Percentiles rank a stretch among this genome's conserved stretches.
phyloP scores from a whole-genome alignment of 2,329 filamentous ascomycete species.

The Daldinia sp. region DNA sequence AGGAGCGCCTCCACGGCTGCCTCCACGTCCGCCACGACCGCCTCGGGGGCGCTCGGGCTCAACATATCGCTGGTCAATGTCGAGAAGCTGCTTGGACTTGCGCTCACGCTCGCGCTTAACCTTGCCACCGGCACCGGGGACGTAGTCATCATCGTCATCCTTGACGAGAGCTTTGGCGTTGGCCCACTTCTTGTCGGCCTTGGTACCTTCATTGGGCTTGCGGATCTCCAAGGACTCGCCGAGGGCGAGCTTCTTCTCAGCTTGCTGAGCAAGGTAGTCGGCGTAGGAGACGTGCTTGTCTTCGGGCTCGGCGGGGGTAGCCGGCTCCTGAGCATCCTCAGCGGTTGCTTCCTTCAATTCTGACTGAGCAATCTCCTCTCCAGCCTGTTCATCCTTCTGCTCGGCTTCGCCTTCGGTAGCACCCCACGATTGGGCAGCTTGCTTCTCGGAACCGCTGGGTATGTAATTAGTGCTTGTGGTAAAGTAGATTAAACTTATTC shows the following conservation, averaged over 20 bases:
- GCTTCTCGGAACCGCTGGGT: conserved; percentile 82
- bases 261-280: conserved; percentile 82
- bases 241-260: conserved; percentile 81
- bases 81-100: conserved; percentile 90
- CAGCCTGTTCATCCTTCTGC: conserved; percentile 91
- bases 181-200: conserved; percentile 92
- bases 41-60: conserved; percentile 73
- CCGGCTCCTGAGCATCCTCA: conserved; percentile 60
- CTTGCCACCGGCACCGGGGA: conserved; percentile 81
- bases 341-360: conserved; percentile 79
- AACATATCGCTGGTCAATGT: conserved; percentile 87
- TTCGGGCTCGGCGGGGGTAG: conserved; percentile 71
- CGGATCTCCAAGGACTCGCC: conserved; percentile 76
- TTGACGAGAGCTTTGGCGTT: conserved; percentile 79
- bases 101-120: conserved; percentile 85
- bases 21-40: conserved; percentile 66
- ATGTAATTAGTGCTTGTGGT: conserved; percentile 21
- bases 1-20: conserved; percentile 62
- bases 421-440: conserved; percentile 91
- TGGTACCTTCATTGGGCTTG: conserved; percentile 91
- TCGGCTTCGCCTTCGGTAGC: conserved; percentile 83
- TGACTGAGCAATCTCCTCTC: conserved; percentile 85
- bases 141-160: conserved; percentile 79
- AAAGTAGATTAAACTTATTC: neutral
- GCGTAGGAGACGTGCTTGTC: conserved; percentile 92